phyloP scores from a whole-genome alignment of 805 yeast species.

The Wilhelminamyces savonicus region DNA sequence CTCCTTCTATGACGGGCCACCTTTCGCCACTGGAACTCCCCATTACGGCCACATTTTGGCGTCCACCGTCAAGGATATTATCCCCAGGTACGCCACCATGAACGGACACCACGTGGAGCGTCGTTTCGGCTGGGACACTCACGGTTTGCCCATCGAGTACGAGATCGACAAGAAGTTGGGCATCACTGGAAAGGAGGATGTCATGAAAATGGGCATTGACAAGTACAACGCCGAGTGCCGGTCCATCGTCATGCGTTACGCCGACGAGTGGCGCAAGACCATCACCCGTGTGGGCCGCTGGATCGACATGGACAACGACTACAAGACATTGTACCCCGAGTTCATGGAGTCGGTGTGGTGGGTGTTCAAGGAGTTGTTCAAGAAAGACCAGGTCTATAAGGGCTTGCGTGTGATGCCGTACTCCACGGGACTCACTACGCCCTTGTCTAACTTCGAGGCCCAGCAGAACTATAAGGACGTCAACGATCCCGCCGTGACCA shows the following conservation, averaged over 20 bases:
- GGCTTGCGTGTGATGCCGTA: slow-evolving; percentile 98
- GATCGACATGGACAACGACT: slow-evolving; percentile 98
- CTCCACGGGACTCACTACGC: slow-evolving; percentile 95
- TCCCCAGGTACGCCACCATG: slow-evolving; percentile 97
- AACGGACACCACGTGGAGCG: slow-evolving; percentile 94
- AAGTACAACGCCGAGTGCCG: slow-evolving; percentile 94
- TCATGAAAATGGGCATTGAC: slow-evolving; percentile 87
- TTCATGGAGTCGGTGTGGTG: slow-evolving; percentile 99
- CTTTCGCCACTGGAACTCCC: slow-evolving; percentile 99
- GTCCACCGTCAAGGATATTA: slow-evolving; percentile 94
- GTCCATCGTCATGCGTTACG: slow-evolving; percentile 94
- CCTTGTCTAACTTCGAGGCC: slow-evolving; percentile 95
- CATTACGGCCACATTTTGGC: slow-evolving; percentile 98
- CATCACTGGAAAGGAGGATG: slow-evolving; percentile 90
- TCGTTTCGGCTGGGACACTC: slow-evolving; percentile 99
- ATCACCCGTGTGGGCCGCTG: slow-evolving; percentile 96
- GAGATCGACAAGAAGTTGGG: slow-evolving; percentile 97
- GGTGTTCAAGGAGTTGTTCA: slow-evolving; percentile 87
- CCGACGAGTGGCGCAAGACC: slow-evolving; percentile 89
- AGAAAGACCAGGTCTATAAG: slow-evolving; percentile 85
- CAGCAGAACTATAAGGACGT: slow-evolving; percentile 98
- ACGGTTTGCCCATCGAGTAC: slow-evolving; percentile 97
- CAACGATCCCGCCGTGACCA: slow-evolving; percentile 90
- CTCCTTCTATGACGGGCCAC: slow-evolving; percentile 97
- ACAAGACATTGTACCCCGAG: slow-evolving; percentile 90